phyloP scores from a whole-genome alignment of 768 basidiomycete species.

The Tephrocybe sp. region DNA sequence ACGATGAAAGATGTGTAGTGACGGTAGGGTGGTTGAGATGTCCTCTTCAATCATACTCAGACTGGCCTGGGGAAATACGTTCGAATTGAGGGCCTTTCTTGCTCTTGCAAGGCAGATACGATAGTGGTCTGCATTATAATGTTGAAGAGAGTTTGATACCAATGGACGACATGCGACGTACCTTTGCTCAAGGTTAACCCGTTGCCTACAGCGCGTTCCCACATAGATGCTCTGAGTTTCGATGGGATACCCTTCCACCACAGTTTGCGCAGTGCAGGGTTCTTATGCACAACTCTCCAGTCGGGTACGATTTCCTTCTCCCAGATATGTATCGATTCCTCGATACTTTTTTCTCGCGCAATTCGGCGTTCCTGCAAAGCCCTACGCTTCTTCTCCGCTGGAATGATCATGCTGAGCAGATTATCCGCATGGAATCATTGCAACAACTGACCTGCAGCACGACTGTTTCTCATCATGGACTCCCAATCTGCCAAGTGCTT shows the following conservation, averaged over 20 bases:
- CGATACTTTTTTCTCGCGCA: conserved; percentile 64
- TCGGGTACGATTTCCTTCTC: conserved; percentile 79
- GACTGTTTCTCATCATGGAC: conserved; percentile 83
- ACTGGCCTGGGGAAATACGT: conserved; percentile 64
- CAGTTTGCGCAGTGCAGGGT: conserved; percentile 61
- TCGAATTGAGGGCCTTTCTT: conserved; percentile 63
- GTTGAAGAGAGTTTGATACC: conserved; percentile 9
- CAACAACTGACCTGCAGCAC: conserved; percentile 57
- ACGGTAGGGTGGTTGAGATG: conserved; percentile 69
- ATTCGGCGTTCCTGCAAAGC: conserved; percentile 62
- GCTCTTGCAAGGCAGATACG: conserved; percentile 72
- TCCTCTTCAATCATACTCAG: conserved; percentile 72
- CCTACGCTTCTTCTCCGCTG: conserved; percentile 72
- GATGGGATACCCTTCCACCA: conserved; percentile 93
- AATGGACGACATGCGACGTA: conserved; percentile 26
- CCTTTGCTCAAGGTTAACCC: conserved; percentile 81
- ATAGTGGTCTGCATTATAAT: conserved; percentile 56
- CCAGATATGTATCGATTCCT: conserved; percentile 74
- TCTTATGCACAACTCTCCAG: conserved; percentile 73
- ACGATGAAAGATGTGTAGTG: conserved; percentile 77
- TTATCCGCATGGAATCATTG: conserved; percentile 1
- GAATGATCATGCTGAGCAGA: not conserved
- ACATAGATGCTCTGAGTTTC: conserved; percentile 75
- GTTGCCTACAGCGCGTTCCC: conserved; percentile 88
- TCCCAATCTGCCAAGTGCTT: conserved; percentile 89